These are phyloP conservation scores for Tuber borchii DNA, from an alignment of 495 filamentous ascomycete species.

Conservation along the genomic window DNA sequence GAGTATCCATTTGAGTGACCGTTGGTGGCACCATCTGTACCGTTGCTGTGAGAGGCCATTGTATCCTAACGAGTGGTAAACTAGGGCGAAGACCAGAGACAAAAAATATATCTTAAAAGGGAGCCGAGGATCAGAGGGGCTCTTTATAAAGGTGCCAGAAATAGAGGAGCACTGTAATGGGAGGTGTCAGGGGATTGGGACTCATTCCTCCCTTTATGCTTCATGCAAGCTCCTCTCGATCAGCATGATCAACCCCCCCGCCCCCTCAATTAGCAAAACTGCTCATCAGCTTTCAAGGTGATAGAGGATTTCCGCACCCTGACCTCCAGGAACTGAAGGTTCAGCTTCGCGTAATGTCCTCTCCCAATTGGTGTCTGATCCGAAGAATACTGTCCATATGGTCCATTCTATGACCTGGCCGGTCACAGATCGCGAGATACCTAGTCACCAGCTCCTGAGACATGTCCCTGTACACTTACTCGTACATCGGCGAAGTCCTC, in stretches of 20 bases:
- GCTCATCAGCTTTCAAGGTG: background rate
- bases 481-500: background rate
- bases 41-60: background rate
- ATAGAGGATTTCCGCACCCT: background rate
- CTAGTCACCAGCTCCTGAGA: background rate
- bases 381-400: background rate
- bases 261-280: background rate
- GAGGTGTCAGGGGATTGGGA: background rate
- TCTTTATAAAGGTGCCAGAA: background rate
- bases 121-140: background rate
- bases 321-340: background rate
- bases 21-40: background rate
- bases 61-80: background rate
- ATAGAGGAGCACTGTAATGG: background rate
- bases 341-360: background rate
- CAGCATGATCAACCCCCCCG: background rate
- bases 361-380: background rate
- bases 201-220: background rate
- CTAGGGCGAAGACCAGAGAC: background rate
- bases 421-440: background rate
- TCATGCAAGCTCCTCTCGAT: background rate
- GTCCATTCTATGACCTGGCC: background rate
- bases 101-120: background rate
- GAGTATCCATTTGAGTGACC: background rate
- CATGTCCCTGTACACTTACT: background rate